Conservation (phyloP, 2,329 filamentous ascomycete species). For the Pseudogymnoascus sp. region DNA sequence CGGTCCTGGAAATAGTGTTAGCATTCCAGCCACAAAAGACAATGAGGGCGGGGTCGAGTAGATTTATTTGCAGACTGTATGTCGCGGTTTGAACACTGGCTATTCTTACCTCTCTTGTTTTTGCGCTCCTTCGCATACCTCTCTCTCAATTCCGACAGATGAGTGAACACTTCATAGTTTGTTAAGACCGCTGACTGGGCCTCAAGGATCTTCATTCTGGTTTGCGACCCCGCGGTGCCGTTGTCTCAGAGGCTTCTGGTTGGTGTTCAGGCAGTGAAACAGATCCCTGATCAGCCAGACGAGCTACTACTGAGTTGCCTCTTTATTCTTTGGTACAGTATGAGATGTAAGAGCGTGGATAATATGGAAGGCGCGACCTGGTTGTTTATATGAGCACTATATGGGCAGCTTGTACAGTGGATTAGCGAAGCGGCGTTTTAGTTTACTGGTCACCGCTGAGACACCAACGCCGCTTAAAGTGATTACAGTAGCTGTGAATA, state of each 20-base stretch:
- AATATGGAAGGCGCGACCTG: background rate
- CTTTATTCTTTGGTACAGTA: background rate
- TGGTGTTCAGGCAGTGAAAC: background rate
- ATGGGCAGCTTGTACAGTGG: background rate
- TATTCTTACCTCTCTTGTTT: constrained; percentile 31
- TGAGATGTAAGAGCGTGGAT: background rate
- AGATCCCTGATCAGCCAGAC: background rate
- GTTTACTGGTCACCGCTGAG: background rate
- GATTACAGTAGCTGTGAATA: background rate
- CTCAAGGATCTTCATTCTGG: constrained; percentile 61
- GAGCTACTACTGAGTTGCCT: background rate
- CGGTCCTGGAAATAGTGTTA: constrained; percentile 32
- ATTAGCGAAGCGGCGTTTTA: constrained; percentile 5
- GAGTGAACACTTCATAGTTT: constrained; percentile 66
- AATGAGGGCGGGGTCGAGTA: background rate
- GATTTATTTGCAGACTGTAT: background rate
- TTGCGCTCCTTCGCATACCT: constrained; percentile 37
- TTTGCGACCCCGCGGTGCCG: background rate
- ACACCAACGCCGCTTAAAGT: constrained; percentile 2
- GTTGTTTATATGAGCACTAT: background rate
- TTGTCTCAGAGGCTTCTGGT: background rate
- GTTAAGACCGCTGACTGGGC: constrained; percentile 62
- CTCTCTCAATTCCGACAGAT: constrained; percentile 50
- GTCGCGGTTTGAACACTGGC: constrained; percentile 10
- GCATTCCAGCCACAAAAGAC: background rate